Evolutionary conservation across 2,329 filamentous ascomycete genomes (phyloP).

Genomic region (Colletotrichum spinosum): DNA sequence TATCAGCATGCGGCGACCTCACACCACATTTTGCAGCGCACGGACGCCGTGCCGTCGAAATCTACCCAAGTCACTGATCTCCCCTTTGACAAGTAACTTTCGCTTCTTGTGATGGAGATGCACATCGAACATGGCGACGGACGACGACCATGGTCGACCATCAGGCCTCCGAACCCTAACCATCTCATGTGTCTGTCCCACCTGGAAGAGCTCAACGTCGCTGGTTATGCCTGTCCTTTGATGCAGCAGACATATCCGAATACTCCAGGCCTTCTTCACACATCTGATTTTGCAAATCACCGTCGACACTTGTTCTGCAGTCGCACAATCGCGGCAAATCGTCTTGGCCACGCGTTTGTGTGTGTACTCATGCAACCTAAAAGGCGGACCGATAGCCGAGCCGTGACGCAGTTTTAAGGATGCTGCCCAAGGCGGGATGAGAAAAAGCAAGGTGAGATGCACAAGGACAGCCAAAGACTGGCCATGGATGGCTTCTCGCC

Average conservation of each 20-base stretch:
- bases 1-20: background rate
- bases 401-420: constrained; percentile 12
- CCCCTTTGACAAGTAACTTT: constrained; percentile 19
- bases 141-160: no score
- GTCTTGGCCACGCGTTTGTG: background rate
- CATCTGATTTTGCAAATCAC: no score
- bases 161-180: no score
- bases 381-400: constrained; percentile 21
- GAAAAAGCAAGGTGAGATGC: constrained; percentile 30
- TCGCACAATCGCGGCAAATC: background rate
- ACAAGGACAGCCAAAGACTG: background rate
- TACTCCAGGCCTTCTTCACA: no score
- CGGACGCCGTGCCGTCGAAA: constrained; percentile 20
- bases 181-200: no score
- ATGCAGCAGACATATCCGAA: no score
- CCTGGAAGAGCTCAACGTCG: no score
- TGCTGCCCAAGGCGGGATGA: background rate
- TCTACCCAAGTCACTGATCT: constrained; percentile 13
- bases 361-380: constrained; percentile 31
- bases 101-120: constrained; percentile 19
- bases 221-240: no score
- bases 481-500: no score
- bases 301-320: background rate
- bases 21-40: constrained; percentile 9
- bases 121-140: constrained; percentile 18